Base-by-base conservation (phyloP, 495 filamentous ascomycete genomes). In the Penicillium taxi region DNA sequence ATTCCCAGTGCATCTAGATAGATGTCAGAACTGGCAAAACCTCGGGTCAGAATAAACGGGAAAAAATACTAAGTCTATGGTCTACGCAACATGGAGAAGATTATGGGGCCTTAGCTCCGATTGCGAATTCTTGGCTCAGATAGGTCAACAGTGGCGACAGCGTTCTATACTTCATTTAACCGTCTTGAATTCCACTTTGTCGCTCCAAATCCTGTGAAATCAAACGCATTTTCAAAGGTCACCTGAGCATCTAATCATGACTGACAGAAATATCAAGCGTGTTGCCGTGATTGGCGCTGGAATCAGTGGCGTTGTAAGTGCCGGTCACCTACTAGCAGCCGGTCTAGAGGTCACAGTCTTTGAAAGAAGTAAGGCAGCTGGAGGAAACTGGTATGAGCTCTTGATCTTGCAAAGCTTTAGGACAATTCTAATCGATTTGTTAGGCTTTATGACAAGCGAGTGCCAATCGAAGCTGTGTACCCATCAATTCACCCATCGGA, bases 251-350 rank as follows among this genome's bases (percentile, higher is more conserved):
- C 8, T 3, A 13, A 54, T 21, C 26, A 64, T 67, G 59, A 45
- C 28, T 12, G 50, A 48, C 5, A 26, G 13, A 0, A 14, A 44
- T 2, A 39, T 54, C 24, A 61, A 63, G 24, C 55, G 53, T 18
- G 74, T 82, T 1, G 82, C 78, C 8, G 70, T 86, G 11, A 79
- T 86, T 38, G 82, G 82, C 2, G 80, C 79, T 18, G 80, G 82
- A 6, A 77, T 84, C 26, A 81, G 76, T 37, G 80, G 82, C 6
- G 70, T 86, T 17, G 68, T 69, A 3, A 63, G 76, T 8, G 77
- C 78, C 12, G 77, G 69, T 5, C 76, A 84, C 54, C 62, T 86
- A 22, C 66, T 74, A 22, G 66, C 57, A 18, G 63, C 66, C 32
- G 77, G 75, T 1, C 41, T 82, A n/a, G 58, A 75, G 3, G 75